phyloP scores from a whole-genome alignment of 2,329 filamentous ascomycete genomes.

The Claviceps digitariae region DNA sequence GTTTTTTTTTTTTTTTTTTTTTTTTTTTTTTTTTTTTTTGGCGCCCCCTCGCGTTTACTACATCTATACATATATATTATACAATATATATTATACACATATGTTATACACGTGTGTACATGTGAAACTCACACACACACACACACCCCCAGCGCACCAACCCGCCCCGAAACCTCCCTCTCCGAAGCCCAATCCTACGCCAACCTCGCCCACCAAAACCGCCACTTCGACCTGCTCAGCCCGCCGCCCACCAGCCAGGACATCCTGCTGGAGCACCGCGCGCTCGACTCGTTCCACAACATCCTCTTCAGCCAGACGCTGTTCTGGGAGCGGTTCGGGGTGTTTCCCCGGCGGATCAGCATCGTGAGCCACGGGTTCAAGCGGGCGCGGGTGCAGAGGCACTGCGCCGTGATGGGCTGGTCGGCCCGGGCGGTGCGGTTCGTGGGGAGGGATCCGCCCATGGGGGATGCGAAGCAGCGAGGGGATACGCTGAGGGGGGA shows the following conservation, averaged over 20 bases:
- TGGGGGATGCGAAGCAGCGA: not conserved
- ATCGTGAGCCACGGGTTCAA: not conserved
- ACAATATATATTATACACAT: too few relatives aligned
- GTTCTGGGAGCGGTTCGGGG: not conserved
- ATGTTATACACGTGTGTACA: too few relatives aligned
- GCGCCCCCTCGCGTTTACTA: too few relatives aligned
- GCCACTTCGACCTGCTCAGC: not conserved
- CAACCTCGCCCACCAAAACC: not conserved
- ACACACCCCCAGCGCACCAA: not conserved
- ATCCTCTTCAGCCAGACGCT: not conserved
- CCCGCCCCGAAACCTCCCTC: not conserved
- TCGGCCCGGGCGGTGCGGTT: not conserved
- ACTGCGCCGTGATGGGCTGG: not conserved
- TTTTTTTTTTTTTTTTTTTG: not conserved
- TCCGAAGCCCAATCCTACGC: not conserved
- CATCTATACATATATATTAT: too few relatives aligned
- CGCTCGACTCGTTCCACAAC: not conserved
- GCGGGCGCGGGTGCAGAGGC: not conserved
- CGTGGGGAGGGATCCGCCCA: not conserved
- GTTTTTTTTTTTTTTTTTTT: not conserved
- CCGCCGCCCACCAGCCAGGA: not conserved
- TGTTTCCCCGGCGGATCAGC: not conserved
- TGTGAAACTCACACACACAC: not conserved
- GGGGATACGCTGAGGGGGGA: not conserved
- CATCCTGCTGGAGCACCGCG: not conserved